Evolutionary conservation across 192 early-diverging fungal genomes (phyloP).

Genomic region (Lobulomyces angularis): DNA sequence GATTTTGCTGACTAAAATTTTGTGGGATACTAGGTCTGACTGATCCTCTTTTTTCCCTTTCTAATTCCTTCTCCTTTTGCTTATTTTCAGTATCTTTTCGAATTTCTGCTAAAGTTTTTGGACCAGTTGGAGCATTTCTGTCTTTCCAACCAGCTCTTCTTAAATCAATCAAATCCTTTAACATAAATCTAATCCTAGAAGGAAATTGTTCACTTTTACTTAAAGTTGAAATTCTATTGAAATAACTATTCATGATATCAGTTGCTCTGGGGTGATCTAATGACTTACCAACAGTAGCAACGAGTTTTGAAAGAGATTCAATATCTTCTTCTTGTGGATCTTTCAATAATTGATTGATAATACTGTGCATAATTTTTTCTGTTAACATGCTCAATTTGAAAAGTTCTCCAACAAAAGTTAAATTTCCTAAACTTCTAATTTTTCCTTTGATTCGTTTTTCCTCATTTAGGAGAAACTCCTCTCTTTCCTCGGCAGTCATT

Average conservation of each 20-base stretch:
- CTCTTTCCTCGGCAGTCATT: conserved; percentile 49
- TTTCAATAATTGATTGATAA: conserved; percentile 59
- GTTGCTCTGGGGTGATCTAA: conserved; percentile 56
- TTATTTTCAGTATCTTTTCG: conserved; percentile 58
- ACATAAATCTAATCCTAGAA: conserved; percentile 88
- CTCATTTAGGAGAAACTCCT: conserved; percentile 42
- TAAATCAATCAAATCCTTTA: conserved; percentile 78
- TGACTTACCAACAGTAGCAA: conserved; percentile 75
- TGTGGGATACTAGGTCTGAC: too few species aligned
- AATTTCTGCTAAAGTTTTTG: conserved; percentile 87
- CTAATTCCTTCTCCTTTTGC: conserved; percentile 60
- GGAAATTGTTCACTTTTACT: conserved; percentile 50
- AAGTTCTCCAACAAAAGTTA: conserved; percentile 89
- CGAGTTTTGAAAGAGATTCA: conserved; percentile 83
- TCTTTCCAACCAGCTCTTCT: conserved; percentile 66
- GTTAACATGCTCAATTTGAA: conserved; percentile 84
- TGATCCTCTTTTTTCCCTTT: conserved; percentile 5
- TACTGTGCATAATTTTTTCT: conserved; percentile 83
- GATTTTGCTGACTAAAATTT: too few species aligned
- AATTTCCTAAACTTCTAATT: conserved; percentile 85
- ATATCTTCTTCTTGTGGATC: conserved; percentile 89
- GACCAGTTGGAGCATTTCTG: conserved; percentile 49
- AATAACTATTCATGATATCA: conserved; percentile 70
- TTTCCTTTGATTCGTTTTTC: conserved; percentile 82
- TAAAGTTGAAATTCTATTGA: conserved; percentile 70